Percentiles rank a stretch among this genome's conserved stretches.
Evolutionary conservation across 305 asterid genomes (phyloP).

Genomic region (Solanum aculeatissimum): DNA sequence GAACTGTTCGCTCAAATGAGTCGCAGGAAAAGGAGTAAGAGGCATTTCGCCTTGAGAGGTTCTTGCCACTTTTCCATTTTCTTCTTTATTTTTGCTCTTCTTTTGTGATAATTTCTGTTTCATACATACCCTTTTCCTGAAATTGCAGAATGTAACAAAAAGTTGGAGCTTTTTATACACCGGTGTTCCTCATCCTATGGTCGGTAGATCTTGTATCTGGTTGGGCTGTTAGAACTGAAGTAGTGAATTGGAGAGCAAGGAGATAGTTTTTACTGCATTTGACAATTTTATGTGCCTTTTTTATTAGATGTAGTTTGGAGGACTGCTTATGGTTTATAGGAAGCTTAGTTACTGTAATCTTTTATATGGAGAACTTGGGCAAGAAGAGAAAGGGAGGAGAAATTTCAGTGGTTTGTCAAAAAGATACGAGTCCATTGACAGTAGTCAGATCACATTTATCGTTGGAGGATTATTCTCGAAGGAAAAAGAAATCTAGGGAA

Average conservation of each 20-base stretch:
- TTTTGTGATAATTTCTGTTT: not conserved
- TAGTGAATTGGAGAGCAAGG: not conserved
- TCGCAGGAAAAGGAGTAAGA: slow-evolving; percentile 22
- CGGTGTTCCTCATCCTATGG: not conserved
- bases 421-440: slow-evolving; percentile 17
- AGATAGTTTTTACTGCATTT: not conserved
- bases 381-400: slow-evolving; percentile 72
- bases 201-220: not conserved
- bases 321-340: slow-evolving; percentile 10
- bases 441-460: slow-evolving; percentile 57
- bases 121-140: slow-evolving; percentile 4
- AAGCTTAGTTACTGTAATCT: slow-evolving; percentile 5
- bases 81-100: not conserved
- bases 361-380: slow-evolving; percentile 60
- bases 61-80: not conserved
- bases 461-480: slow-evolving; percentile 56
- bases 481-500: slow-evolving; percentile 76
- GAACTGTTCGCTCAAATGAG: slow-evolving; percentile 17
- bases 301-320: slow-evolving; percentile 7
- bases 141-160: slow-evolving; percentile 24
- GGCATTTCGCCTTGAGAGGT: slow-evolving; percentile 24
- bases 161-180: not conserved
- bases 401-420: slow-evolving; percentile 21
- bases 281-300: not conserved
- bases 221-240: not conserved